Evolutionary conservation across 2,329 filamentous ascomycete species (phyloP), one percentile per base, ranked within the genome.

Genomic region (Sclerotinia sclerotiorum): DNA sequence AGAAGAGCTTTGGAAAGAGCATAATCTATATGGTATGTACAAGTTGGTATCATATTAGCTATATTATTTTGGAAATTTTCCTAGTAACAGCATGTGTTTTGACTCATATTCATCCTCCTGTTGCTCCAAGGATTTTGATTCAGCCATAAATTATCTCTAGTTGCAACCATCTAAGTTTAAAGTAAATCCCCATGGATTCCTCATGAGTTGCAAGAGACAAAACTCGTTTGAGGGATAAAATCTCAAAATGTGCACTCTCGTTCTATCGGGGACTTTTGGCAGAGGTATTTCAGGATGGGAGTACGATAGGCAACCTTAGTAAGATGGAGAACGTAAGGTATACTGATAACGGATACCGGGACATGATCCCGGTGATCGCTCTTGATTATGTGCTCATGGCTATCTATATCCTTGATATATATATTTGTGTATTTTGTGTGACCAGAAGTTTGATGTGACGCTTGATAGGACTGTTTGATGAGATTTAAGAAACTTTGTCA

Each of bases 241-340:
- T 39, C 35, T 39, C 35, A 55, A 55, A 32, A 6, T 1, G 4
- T 55, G 10, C 52, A 10, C 11, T 7, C 19, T 39, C 1, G 11
- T 2, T 8, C 3, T 5, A 55, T 19, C 11, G 17, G 3, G 4
- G 4, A 55, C 17, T 32, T 29, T 55, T 21, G 19, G 21, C 32
- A 3, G 3, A 6, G 8, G 19, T 55, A 13, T 55, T 17, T 32
- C 17, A 13, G 13, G 29, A 35, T n/a, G n/a, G 19, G 17, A 17
- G 15, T 17, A 17, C 4, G 3, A 39, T n/a, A 4, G 0, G 0
- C 39, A n/a, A 3, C 1, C 5, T 7, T 56, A 5, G 19, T 17
- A 17, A 42, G 13, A 42, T 42, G 11, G 15, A 17, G 6, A 42
- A 8, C 39, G 4, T n/a, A 21, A 35, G 5, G 19, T 56, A 56